These are phyloP conservation scores for Diaporthe vaccinii DNA, from an alignment of 2,329 filamentous ascomycete genomes.

Conservation along the genomic window DNA sequence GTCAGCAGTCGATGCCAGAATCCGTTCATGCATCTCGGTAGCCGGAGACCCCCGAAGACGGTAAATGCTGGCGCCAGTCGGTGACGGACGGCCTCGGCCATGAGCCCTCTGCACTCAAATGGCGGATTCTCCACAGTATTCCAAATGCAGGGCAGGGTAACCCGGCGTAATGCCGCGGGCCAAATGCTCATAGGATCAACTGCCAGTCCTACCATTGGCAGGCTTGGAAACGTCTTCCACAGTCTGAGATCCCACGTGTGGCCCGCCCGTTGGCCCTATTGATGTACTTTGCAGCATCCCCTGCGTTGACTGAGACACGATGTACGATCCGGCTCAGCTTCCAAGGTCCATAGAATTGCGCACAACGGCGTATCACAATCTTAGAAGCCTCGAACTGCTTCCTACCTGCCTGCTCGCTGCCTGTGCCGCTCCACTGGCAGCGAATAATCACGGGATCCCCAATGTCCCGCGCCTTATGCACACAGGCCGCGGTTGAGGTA, in stretches of 20 bases:
- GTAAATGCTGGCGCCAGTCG: background rate
- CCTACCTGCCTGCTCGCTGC: background rate
- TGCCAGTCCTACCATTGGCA: conserved; percentile 16
- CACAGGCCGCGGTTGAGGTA: background rate
- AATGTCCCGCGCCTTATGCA: conserved; percentile 1
- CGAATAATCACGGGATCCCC: background rate
- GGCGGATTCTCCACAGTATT: conserved; percentile 14
- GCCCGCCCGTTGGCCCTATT: conserved; percentile 36
- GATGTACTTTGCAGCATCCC: conserved; percentile 26
- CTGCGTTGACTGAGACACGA: conserved; percentile 39
- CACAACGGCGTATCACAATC: background rate
- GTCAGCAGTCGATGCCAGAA: conserved; percentile 8
- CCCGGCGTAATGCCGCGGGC: background rate
- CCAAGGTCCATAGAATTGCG: background rate
- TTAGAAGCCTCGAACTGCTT: background rate
- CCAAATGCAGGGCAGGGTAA: conserved; percentile 14
- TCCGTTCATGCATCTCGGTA: conserved; percentile 31
- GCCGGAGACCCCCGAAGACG: conserved; percentile 37
- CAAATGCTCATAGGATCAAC: background rate
- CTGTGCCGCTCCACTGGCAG: too few relatives aligned
- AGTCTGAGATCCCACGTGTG: conserved; percentile 38
- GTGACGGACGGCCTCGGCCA: conserved; percentile 24
- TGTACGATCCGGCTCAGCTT: conserved; percentile 31
- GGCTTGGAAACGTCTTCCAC: conserved; percentile 7
- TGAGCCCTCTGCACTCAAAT: background rate